Evolutionary conservation across 148 eudicot genomes (phyloP).

Genomic region (Nepenthes mirabilis): DNA sequence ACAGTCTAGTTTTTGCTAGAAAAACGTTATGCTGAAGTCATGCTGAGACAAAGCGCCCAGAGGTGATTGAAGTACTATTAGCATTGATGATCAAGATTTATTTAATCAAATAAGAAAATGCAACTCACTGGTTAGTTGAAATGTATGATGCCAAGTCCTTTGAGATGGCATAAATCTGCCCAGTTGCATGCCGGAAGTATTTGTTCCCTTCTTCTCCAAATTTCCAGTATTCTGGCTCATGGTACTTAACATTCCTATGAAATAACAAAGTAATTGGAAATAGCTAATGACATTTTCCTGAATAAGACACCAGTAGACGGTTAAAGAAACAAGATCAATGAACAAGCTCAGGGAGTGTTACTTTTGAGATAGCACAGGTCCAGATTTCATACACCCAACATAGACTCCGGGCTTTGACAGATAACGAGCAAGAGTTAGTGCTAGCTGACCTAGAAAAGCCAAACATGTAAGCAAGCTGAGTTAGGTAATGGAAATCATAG

Average conservation of each 20-base stretch:
- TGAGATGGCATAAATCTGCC: slow-evolving; percentile 83
- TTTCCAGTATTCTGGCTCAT: slow-evolving; percentile 94
- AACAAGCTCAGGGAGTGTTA: slow-evolving; percentile 24
- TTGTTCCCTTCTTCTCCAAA: slow-evolving; percentile 94
- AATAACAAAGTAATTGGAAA: neutral
- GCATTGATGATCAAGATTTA: neutral
- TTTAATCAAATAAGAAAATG: neutral
- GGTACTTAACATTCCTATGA: slow-evolving; percentile 57
- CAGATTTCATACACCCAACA: slow-evolving; percentile 53
- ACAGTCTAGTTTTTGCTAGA: neutral
- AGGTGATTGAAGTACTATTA: slow-evolving; percentile 2
- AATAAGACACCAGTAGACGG: neutral
- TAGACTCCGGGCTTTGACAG: slow-evolving; percentile 18
- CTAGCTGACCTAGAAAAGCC: slow-evolving; percentile 14
- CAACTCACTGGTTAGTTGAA: slow-evolving; percentile 60
- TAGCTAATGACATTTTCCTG: neutral
- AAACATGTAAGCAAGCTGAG: neutral
- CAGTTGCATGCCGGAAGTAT: slow-evolving; percentile 94
- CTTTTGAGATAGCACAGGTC: slow-evolving; percentile 78
- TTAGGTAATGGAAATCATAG: neutral
- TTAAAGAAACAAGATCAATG: neutral
- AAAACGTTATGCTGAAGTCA: too few species aligned
- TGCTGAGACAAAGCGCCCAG: neutral
- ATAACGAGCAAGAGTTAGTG: slow-evolving; percentile 16
- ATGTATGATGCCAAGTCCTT: slow-evolving; percentile 83